phyloP scores from a whole-genome alignment of 441 rosid species.

The Pelargonium fulgidum region DNA sequence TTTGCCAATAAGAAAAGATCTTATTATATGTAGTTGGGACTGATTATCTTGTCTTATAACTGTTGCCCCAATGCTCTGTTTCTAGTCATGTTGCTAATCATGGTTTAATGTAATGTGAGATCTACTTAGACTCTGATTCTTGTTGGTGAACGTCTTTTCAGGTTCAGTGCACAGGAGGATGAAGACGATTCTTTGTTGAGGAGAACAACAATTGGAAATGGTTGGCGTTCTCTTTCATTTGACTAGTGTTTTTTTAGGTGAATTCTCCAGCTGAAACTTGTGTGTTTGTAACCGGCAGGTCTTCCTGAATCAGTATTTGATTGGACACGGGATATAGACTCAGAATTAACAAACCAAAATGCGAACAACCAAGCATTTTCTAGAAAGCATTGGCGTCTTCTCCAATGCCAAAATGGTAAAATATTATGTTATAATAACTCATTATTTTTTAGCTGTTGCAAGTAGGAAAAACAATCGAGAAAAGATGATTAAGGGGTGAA shows the following conservation, averaged over 20 bases:
- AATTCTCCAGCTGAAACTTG: conserved; percentile 25
- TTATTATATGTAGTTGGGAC: background rate
- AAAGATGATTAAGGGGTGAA: background rate
- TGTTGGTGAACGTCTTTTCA: conserved; percentile 26
- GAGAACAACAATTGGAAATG: conserved; percentile 96
- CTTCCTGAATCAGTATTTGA: conserved; percentile 78
- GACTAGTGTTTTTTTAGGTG: conserved; percentile 20
- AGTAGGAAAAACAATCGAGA: background rate
- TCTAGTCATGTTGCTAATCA: background rate
- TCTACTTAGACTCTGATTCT: conserved; percentile 4
- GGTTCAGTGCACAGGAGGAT: conserved; percentile 88
- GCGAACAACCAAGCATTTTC: conserved; percentile 88
- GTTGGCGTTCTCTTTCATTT: conserved; percentile 33
- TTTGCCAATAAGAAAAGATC: too few relatives aligned
- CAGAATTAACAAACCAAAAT: conserved; percentile 67
- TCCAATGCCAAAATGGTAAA: conserved; percentile 97
- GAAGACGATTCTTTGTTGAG: conserved; percentile 71
- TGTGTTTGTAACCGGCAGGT: conserved; percentile 45
- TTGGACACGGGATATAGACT: conserved; percentile 87
- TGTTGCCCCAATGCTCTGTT: conserved; percentile 11
- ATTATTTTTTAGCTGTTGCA: background rate
- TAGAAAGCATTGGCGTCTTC: conserved; percentile 97
- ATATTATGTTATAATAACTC: conserved; percentile 10
- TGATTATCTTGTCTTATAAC: background rate
- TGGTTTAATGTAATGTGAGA: background rate